Base-by-base conservation (phyloP, 2,329 filamentous ascomycete species). In the Diaporthe vaccinii region DNA sequence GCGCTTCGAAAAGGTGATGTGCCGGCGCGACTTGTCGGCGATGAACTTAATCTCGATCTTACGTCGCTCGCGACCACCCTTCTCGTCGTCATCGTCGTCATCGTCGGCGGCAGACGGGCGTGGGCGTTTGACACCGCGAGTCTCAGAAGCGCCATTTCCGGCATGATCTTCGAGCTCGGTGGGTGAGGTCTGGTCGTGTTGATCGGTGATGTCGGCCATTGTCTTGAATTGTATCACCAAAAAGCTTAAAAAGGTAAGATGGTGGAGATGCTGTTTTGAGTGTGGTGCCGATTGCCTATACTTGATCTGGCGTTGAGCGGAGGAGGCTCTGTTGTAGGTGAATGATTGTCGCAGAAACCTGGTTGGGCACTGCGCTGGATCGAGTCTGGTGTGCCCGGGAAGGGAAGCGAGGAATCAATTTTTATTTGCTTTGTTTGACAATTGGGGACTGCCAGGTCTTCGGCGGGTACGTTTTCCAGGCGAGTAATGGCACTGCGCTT, bases 1-100 rank as follows among this genome's bases (percentile, higher is more conserved):
- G 85, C 97, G 95, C 92, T 99, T 99, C 80, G 96, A 98, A 86
- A 99, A 98, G 82, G 97, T 98, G 84, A 98, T 99, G 89, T 99
- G 97, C 78, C 97, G 94, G 87, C 97, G 95, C 87, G 96, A 98
- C 90, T 99, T 99, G 88, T 99, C 97, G 86, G 96, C 96, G 86
- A 99, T 99, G 88, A 99, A 99, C 91, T 99, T 99, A 89, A 99
- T 99, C 87, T 99, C 97, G 82, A 99, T 99, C 93, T 99, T 99
- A 88, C 97, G 93, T 84, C 97, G 93, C 91, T 98, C 97, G 86
- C 97, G 96, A 83, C 95, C 95, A 78, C 95, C 95, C 92, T 98
- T 98, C 86, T 98, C 96, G 81, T 98, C 96, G 80, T 98, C 96
- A 79, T 98, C 97, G 79, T 98, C 96, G 79, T 98, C 97, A 83